Base-by-base conservation (phyloP, 805 yeast genomes). In the Wickerhamiella occidentalis region DNA sequence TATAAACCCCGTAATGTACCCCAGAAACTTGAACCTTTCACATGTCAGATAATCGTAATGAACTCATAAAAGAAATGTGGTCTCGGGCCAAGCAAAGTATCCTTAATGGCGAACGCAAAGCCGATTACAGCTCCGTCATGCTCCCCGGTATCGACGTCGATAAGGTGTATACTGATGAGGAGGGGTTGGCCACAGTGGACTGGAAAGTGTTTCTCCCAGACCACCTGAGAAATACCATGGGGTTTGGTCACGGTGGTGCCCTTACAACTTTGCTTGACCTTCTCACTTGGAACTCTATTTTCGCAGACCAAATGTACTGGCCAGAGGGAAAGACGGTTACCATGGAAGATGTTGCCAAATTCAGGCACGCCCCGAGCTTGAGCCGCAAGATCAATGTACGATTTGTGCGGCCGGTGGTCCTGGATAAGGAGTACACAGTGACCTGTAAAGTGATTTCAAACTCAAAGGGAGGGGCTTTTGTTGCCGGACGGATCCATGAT, bases 181-280 rank as follows among this genome's bases (percentile, higher is more conserved):
- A 50, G n/a, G 51, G 52, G 40, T 12, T 40, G 15, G 51, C 53
- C 13, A 49, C 52, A 11, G 62, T 58, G 12, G 52, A 50, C 6
- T 59, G 56, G 48, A 28, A 40, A 33, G 33, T 61, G 8, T 35
- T n/a, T 40, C 59, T 64, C 2, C 42, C 45, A 15, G 33, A 30
- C 13, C 23, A 19, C 9, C 52, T 59, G 49, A 36, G 46, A 17
- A 62, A 62, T 46, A 35, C 44, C 29, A 41, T 51, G 37, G 56
- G 52, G n/a, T 53, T 55, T 47, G 61, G 59, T 12, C 67, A 64
- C 41, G 66, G 66, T 18, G 67, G 67, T 12, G 61, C 62, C 21
- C 51, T 56, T 23, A 59, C 63, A 19, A 58, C 67, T 1, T 28
- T 63, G n/a, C 43, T 61, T 9, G 60, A 63, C 23, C 30, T 53